Conservation (phyloP, 176 grass and related monocot species). For the Urochloa ruziziensis region DNA sequence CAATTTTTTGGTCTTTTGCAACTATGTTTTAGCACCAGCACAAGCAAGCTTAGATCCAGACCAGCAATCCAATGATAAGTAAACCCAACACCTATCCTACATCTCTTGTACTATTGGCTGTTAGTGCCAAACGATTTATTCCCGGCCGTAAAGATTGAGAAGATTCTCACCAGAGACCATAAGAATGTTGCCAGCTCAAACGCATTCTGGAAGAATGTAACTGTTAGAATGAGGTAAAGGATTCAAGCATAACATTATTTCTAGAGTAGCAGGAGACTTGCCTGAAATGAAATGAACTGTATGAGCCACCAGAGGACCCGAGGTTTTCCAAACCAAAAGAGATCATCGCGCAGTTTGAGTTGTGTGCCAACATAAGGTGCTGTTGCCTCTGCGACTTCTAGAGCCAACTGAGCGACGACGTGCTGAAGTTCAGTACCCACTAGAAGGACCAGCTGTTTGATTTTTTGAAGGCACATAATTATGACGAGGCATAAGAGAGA, state of each 20-base stretch:
- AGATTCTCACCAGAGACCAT: constrained; percentile 84
- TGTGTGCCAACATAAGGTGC: constrained; percentile 68
- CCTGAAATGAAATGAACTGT: constrained; percentile 99
- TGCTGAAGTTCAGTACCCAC: constrained; percentile 91
- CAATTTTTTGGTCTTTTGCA: neutral
- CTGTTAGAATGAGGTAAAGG: constrained; percentile 16
- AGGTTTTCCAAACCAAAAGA: constrained; percentile 98
- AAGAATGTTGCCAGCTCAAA: constrained; percentile 99
- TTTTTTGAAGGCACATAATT: neutral
- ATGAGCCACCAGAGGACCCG: constrained; percentile 88
- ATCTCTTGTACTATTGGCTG: neutral
- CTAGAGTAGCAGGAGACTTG: constrained; percentile 20
- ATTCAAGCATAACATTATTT: constrained; percentile 12
- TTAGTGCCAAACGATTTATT: constrained; percentile 8
- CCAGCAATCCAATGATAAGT: neutral
- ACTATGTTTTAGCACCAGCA: neutral
- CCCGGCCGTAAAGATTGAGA: neutral
- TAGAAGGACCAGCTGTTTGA: constrained; percentile 67
- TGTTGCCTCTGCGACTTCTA: constrained; percentile 74
- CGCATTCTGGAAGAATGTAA: constrained; percentile 69
- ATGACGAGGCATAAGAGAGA: neutral
- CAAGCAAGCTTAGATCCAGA: constrained; percentile 20
- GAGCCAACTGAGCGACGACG: constrained; percentile 74
- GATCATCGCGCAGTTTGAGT: constrained; percentile 89
- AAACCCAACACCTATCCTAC: neutral